Evolutionary conservation across 805 yeast genomes (phyloP).

Genomic region (Dipodascus albidus): DNA sequence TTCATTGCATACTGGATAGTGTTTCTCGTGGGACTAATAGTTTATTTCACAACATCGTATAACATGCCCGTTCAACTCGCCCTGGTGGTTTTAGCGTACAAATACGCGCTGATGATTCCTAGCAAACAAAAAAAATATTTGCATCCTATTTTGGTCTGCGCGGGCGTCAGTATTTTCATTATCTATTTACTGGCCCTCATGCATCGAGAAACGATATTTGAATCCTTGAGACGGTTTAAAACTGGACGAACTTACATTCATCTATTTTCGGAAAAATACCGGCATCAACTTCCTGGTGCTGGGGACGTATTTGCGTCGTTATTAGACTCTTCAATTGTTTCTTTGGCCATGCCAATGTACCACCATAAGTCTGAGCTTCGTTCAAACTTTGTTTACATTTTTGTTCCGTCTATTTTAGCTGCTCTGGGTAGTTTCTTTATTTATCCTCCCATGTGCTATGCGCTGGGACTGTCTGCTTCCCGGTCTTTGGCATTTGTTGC

Average conservation of each 20-base stretch:
- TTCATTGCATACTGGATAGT: constrained; percentile 39
- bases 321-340: constrained; percentile 69
- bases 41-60: constrained; percentile 46
- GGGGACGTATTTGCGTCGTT: constrained; percentile 63
- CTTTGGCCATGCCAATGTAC: constrained; percentile 68
- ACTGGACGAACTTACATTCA: constrained; percentile 58
- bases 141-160: constrained; percentile 64
- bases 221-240: constrained; percentile 42
- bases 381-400: constrained; percentile 44
- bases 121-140: constrained; percentile 38
- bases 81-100: constrained; percentile 46
- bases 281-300: constrained; percentile 56
- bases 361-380: constrained; percentile 54
- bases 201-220: constrained; percentile 27
- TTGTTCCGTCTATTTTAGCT: constrained; percentile 47
- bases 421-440: constrained; percentile 49
- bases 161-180: constrained; percentile 49
- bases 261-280: constrained; percentile 34
- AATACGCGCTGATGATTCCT: constrained; percentile 36
- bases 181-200: constrained; percentile 52
- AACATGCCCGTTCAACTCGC: constrained; percentile 53
- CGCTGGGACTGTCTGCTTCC: constrained; percentile 48
- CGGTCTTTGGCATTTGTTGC: constrained; percentile 69
- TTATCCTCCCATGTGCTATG: constrained; percentile 59
- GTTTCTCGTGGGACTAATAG: constrained; percentile 45